phyloP scores from a whole-genome alignment of 2,329 filamentous ascomycete species.

The Ophioceras dolichostomum region DNA sequence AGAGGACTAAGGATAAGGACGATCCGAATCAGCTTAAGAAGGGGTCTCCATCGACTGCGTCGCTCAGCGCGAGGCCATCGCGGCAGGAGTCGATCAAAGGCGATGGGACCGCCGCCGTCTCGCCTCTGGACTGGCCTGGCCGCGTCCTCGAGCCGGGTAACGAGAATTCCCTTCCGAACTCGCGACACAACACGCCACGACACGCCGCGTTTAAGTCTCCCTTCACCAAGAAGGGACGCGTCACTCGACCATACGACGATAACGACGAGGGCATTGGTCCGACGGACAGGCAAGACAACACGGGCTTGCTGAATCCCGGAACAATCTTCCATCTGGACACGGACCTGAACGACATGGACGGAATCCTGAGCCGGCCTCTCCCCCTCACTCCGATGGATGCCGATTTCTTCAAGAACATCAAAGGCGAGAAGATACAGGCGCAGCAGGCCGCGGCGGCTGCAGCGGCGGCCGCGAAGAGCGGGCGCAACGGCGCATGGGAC shows the following conservation, averaged over 20 bases:
- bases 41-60: constrained; percentile 39
- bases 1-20: constrained; percentile 44
- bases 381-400: constrained; percentile 61
- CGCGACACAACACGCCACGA: constrained; percentile 24
- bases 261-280: constrained; percentile 47
- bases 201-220: constrained; percentile 46
- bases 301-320: constrained; percentile 19
- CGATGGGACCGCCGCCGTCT: neutral
- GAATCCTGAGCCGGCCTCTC: constrained; percentile 63
- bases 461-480: constrained; percentile 8
- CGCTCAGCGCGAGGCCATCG: constrained; percentile 37
- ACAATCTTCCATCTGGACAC: constrained; percentile 72
- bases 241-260: constrained; percentile 34
- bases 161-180: constrained; percentile 14
- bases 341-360: constrained; percentile 82
- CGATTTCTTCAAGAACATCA: constrained; percentile 30
- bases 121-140: neutral
- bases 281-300: constrained; percentile 36
- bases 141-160: constrained; percentile 38
- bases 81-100: constrained; percentile 26
- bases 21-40: constrained; percentile 28
- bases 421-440: constrained; percentile 26
- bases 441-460: constrained; percentile 1
- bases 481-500: constrained; percentile 61
- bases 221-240: constrained; percentile 44